phyloP scores from a whole-genome alignment of 257 asterid species.

The Anisodus tanguticus region DNA sequence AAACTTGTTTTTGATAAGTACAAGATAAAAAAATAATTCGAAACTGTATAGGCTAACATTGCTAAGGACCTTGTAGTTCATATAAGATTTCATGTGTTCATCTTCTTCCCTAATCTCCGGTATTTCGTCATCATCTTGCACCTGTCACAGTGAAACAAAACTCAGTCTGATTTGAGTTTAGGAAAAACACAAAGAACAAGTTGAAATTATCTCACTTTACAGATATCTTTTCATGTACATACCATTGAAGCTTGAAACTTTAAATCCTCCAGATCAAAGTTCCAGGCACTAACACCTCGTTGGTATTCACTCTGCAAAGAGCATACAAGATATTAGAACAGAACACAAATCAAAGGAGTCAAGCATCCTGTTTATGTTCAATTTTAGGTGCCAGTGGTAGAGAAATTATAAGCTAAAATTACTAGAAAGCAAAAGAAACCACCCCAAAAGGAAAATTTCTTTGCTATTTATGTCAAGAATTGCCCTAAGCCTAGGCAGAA shows the following conservation, averaged over 20 bases:
- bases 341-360: background rate
- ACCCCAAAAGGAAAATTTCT: background rate
- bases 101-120: constrained; percentile 74
- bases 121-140: constrained; percentile 83
- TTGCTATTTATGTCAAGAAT: background rate
- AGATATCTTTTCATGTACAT: constrained; percentile 39
- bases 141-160: constrained; percentile 49
- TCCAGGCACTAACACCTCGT: constrained; percentile 99
- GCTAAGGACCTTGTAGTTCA: constrained; percentile 54
- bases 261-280: constrained; percentile 93
- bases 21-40: background rate
- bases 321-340: constrained; percentile 21
- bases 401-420: background rate
- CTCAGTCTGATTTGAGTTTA: background rate
- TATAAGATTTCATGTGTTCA: constrained; percentile 43
- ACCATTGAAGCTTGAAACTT: constrained; percentile 95
- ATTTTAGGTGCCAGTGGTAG: background rate
- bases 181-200: constrained; percentile 7
- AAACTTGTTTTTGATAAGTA: background rate
- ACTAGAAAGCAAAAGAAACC: background rate
- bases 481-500: background rate
- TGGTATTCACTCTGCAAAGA: constrained; percentile 85
- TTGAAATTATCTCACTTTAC: constrained; percentile 12
- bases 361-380: background rate
- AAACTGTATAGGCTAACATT: background rate